Evolutionary conservation across 2,329 filamentous ascomycete species (phyloP).

Genomic region (Gaeumannomyces sp.): DNA sequence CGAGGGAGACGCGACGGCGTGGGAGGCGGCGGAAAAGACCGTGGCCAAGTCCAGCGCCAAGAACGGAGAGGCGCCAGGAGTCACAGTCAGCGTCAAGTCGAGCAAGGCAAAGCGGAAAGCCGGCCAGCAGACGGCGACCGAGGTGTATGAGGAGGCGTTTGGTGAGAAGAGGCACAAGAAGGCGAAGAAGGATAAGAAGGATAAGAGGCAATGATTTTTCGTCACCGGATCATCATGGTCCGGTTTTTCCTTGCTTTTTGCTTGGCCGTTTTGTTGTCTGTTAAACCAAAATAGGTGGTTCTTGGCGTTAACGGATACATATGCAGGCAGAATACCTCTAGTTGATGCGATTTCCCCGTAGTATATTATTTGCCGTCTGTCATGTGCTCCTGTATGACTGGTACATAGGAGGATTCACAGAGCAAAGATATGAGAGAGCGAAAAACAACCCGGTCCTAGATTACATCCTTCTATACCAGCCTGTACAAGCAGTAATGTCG

Average conservation of each 20-base stretch:
- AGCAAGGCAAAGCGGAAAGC: conserved; percentile 72
- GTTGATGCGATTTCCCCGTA: background rate
- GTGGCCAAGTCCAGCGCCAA: conserved; percentile 49
- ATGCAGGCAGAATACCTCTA: background rate
- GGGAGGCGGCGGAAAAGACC: conserved; percentile 70
- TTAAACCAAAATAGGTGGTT: background rate
- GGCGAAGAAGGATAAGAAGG: conserved; percentile 45
- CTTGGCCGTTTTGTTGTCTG: background rate
- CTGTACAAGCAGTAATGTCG: background rate
- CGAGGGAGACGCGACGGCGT: conserved; percentile 53
- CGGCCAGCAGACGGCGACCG: conserved; percentile 44
- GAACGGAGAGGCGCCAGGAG: conserved; percentile 50
- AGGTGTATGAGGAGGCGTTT: conserved; percentile 56
- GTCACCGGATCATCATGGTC: background rate
- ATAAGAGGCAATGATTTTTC: conserved; percentile 17
- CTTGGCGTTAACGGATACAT: background rate
- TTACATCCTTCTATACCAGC: background rate
- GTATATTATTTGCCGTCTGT: background rate
- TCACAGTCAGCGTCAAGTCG: conserved; percentile 73
- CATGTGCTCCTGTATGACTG: too few species aligned
- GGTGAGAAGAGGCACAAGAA: conserved; percentile 48
- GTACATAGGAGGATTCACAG: background rate
- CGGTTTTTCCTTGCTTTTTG: background rate
- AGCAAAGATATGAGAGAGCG: background rate
- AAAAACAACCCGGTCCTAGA: background rate